A percentile compares a stretch with the other conserved stretches of the same genome.
Evolutionary conservation across 2,329 filamentous ascomycete species (phyloP).

Genomic region (Fusarium sp.): DNA sequence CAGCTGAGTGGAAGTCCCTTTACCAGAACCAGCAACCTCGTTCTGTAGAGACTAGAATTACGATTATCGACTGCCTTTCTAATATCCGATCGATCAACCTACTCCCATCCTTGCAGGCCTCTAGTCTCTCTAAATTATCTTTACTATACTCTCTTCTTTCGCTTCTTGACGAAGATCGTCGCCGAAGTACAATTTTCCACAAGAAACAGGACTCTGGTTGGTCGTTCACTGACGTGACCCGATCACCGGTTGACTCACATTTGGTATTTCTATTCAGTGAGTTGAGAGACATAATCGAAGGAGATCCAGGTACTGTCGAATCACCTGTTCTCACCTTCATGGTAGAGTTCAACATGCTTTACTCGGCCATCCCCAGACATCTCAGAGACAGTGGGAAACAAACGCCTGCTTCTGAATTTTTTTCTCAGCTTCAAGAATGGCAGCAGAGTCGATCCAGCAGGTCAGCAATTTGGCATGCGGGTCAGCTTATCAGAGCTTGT

Average conservation of each 20-base stretch:
- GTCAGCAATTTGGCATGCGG: neutral
- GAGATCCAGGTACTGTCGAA: neutral
- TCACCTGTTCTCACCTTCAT: neutral
- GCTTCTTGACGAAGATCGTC: neutral
- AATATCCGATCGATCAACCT: neutral
- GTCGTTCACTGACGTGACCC: neutral
- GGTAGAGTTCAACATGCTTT: neutral
- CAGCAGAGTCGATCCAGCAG: neutral
- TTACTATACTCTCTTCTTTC: neutral
- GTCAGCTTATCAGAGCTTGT: neutral
- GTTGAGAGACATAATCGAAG: neutral
- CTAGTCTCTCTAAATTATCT: neutral
- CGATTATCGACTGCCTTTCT: neutral
- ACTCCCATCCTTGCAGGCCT: neutral
- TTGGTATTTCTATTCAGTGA: neutral
- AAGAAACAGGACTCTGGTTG: neutral
- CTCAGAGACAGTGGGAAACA: neutral
- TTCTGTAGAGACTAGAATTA: neutral
- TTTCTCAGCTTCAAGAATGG: neutral
- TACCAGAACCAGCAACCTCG: neutral
- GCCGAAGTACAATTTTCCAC: neutral
- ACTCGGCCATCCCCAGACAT: neutral
- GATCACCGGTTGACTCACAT: neutral
- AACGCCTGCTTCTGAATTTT: neutral
- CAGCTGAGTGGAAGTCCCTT: neutral